These are phyloP conservation scores for Pythium guiyangense DNA, from an alignment of 352 stramenopile species.

Conservation along the genomic window DNA sequence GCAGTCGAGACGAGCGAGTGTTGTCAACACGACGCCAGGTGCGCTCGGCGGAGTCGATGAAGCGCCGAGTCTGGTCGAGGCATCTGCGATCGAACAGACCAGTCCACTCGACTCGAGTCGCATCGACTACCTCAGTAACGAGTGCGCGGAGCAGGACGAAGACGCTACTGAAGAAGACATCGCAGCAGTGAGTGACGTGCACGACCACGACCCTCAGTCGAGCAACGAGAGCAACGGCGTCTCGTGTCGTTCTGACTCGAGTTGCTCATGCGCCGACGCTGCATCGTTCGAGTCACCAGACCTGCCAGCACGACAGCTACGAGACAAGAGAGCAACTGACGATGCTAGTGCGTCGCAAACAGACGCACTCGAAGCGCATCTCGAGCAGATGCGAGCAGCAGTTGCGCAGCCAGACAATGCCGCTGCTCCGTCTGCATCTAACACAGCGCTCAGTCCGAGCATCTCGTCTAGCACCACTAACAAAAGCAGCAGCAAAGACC, in stretches of 20 bases:
- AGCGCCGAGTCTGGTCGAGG: neutral
- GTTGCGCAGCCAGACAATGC: neutral
- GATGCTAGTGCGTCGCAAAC: neutral
- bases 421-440: neutral
- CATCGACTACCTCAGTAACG: no score
- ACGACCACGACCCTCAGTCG: no score
- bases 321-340: neutral
- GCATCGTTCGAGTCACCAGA: neutral
- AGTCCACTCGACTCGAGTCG: neutral
- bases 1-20: no score
- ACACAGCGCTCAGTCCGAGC: neutral
- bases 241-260: no score
- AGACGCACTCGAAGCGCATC: constrained; percentile 3
- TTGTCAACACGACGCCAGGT: neutral
- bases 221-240: neutral
- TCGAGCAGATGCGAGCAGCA: neutral
- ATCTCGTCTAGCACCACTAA: neutral
- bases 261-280: neutral
- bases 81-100: neutral
- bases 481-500: no score
- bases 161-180: no score
- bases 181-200: no score
- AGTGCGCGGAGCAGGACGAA: no score
- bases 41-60: neutral
- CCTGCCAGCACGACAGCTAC: no score